These are phyloP conservation scores for Nevesoporus exiguus DNA, from an alignment of 768 basidiomycete genomes.

Conservation along the genomic window DNA sequence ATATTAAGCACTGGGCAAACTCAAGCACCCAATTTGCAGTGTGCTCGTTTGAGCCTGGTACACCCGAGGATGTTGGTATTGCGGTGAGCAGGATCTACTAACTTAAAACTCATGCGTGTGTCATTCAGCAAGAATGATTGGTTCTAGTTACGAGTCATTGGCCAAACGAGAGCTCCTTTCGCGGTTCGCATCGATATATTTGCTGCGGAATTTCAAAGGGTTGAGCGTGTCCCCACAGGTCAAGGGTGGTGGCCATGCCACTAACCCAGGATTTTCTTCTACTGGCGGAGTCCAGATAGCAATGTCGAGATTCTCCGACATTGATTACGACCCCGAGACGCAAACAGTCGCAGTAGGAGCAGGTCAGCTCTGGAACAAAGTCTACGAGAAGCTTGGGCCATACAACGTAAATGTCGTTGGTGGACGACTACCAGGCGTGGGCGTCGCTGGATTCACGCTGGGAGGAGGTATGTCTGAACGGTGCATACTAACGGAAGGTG, in stretches of 20 bases:
- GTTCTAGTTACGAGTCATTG: conserved; percentile 26
- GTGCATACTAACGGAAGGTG: neutral
- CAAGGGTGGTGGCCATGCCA: conserved; percentile 58
- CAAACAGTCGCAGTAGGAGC: conserved; percentile 40
- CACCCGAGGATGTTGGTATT: conserved; percentile 44
- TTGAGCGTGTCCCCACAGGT: conserved; percentile 35
- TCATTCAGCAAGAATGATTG: neutral
- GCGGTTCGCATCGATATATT: conserved; percentile 16
- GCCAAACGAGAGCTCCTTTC: conserved; percentile 38
- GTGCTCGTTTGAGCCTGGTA: conserved; percentile 59
- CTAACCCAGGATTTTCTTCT: conserved; percentile 53
- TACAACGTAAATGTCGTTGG: conserved; percentile 54
- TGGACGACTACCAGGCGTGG: conserved; percentile 51
- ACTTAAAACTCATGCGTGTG: too few species aligned
- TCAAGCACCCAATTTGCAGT: conserved; percentile 44
- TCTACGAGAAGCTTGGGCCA: conserved; percentile 48
- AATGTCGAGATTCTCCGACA: conserved; percentile 45
- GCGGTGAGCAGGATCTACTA: conserved; percentile 38
- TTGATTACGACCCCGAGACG: conserved; percentile 35
- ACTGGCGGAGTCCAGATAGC: conserved; percentile 56
- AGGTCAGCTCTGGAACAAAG: conserved; percentile 61
- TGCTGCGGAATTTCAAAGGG: too few species aligned
- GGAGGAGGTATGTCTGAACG: conserved; percentile 44
- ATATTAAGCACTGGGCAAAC: conserved; percentile 50
- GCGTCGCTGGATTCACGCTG: conserved; percentile 54